Base-by-base conservation (phyloP, 306 rosid species). In the Lupinus albus region DNA sequence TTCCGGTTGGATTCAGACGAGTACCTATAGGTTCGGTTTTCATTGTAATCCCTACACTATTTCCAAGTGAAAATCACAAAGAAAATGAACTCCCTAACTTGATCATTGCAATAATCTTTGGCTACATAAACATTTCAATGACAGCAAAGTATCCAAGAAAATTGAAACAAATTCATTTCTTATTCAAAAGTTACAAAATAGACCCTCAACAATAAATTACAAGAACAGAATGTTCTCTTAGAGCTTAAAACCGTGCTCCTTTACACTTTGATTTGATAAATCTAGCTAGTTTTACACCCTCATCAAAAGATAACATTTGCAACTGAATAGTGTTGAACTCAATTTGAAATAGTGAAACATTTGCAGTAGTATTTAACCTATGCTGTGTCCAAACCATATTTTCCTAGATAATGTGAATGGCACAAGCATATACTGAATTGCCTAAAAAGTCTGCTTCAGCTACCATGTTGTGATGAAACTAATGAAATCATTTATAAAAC, bases 261-360 rank as follows among this genome's bases (percentile, higher is more conserved):
- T 11, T 28, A 75, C 73, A 75, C 30, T 53, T 48, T 12, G 20
- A 75, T 53, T 48, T 12, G 20, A 75, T 13, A 62, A 62, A 47
- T 62, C 63, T 61, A 73, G 52, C 38, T 39, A 57, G 42, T 45
- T 78, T 11, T 70, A 65, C 66, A 80, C 28, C 68, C 35, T 11
- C 33, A 21, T 9, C 16, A 32, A 67, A 14, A 28, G 15, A 39
- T 58, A 64, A n/a, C n/a, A n/a, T n/a, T n/a, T n/a, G n/a, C n/a
- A n/a, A 16, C 61, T 41, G 69, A 71, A 64, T 48, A 16, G 11
- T 35, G 11, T 17, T 42, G 55, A 48, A 50, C 61, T 61, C 71
- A 72, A 60, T 59, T 64, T 51, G 72, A 71, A 64, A 59, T 8
- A 44, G 45, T 44, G 75, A 33, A 51, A 66, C 51, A 68, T 25